These are phyloP conservation scores for Aspergillus calidoustus DNA, from an alignment of 2,329 filamentous ascomycete genomes.

Conservation along the genomic window DNA sequence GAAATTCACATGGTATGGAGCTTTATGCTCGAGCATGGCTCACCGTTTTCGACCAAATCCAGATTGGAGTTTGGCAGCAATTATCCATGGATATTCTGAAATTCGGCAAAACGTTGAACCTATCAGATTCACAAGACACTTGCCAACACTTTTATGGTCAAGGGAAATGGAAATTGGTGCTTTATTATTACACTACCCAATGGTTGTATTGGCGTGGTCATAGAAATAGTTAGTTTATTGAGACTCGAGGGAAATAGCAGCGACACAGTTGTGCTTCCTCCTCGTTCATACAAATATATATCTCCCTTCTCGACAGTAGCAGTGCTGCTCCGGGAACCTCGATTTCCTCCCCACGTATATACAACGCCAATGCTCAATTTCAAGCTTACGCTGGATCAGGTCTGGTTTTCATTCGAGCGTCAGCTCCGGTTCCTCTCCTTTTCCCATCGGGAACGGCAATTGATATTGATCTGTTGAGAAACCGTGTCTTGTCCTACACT, in stretches of 20 bases:
- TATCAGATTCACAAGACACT: neutral
- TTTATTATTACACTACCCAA: neutral
- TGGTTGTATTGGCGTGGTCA: neutral
- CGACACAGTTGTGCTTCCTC: neutral
- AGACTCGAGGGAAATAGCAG: neutral
- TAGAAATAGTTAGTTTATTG: neutral
- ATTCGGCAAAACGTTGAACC: neutral
- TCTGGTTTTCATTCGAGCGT: neutral
- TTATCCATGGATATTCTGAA: neutral
- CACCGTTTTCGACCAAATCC: neutral
- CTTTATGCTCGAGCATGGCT: neutral
- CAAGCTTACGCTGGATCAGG: neutral
- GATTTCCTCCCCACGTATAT: neutral
- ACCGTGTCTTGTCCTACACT: slow-evolving; percentile 16
- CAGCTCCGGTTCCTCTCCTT: neutral
- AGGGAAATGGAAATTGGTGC: neutral
- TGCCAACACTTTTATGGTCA: neutral
- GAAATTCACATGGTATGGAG: neutral
- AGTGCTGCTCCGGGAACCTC: neutral
- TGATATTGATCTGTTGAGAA: neutral
- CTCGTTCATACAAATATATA: neutral
- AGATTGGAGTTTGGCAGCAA: neutral
- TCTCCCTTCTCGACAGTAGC: neutral
- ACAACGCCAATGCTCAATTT: neutral
- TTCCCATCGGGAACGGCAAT: slow-evolving; percentile 5